Evolutionary conservation across 495 filamentous ascomycete species (phyloP), one percentile per base, ranked within the genome.

Genomic region (Podospora pseudopauciseta): DNA sequence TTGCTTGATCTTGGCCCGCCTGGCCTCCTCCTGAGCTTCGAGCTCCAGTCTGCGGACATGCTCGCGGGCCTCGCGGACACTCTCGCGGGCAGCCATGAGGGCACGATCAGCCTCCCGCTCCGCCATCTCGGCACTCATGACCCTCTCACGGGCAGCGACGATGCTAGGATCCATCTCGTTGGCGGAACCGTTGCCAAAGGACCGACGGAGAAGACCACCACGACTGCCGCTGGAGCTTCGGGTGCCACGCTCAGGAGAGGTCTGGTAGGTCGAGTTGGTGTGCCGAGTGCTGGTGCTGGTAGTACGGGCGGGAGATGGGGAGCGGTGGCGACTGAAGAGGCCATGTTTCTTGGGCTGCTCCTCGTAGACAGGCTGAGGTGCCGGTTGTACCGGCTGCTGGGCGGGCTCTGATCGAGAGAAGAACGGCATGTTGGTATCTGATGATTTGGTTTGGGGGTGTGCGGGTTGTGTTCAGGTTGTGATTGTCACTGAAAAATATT

Each of bases 101-200:
- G 88, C 89, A 5, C 82, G 79, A 64, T 90, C 88, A 4, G 89
- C 89, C 16, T 89, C 86, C 9, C 79, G 75, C 77, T 91, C 88
- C 18, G 87, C 86, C 0, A 76, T 68, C 72, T 91, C 88, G 32
- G 88, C 88, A 18, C 75, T 73, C 73, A 86, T 76, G 44, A 90
- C 84, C 30, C 83, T 81, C 70, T 89, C 85, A 15, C 83, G 81
- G 1, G 88, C 88, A 15, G 82, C 78, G 30, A 80, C 60, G 68
- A 90, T 90, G 61, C 79, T 83, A 0, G 86, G 84, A 74, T 90
- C 88, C 67, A 88, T 80, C 18, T 82, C 76, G 26, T 70, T 65
- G 68, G 70, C 68, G 71, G 55, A 66, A 66, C 81, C 81, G 68
- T 83, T 78, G 62, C 84, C 80, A 56, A 86, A 77, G 62, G 80